phyloP scores from a whole-genome alignment of 305 asterid species.

The Withania somnifera region DNA sequence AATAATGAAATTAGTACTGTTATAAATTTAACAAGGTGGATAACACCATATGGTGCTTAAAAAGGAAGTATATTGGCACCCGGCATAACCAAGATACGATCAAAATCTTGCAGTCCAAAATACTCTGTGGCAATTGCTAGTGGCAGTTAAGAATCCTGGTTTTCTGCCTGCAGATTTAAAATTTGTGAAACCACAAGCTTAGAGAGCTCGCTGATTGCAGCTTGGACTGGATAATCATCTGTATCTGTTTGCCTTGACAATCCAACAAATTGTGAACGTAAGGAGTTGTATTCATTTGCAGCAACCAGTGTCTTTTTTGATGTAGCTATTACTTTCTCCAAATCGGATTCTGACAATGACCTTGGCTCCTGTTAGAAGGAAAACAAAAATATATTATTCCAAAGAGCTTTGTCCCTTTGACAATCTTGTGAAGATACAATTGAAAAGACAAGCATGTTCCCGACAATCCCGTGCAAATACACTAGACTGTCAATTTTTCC shows the following conservation, averaged over 20 bases:
- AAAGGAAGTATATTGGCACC: not conserved
- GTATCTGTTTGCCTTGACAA: constrained; percentile 31
- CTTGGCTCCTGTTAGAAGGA: constrained; percentile 35
- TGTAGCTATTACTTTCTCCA: constrained; percentile 50
- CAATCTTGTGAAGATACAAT: not conserved
- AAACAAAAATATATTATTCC: not conserved
- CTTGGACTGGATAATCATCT: constrained; percentile 55
- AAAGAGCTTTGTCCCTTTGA: not conserved
- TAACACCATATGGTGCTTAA: not conserved
- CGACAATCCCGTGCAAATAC: not conserved
- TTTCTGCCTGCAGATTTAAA: constrained; percentile 49
- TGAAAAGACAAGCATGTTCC: not conserved
- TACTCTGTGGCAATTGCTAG: not conserved
- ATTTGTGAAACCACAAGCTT: constrained; percentile 65
- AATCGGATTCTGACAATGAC: constrained; percentile 49
- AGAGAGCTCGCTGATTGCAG: constrained; percentile 63
- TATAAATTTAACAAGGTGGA: not conserved
- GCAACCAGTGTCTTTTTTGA: constrained; percentile 56
- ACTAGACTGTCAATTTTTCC: not conserved
- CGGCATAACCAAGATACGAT: not conserved
- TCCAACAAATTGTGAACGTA: constrained; percentile 28
- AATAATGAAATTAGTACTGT: not conserved
- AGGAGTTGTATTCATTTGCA: constrained; percentile 43
- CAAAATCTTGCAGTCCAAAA: not conserved
- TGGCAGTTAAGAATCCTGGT: constrained; percentile 26